Evolutionary conservation across 306 rosid genomes (phyloP).

Genomic region (Gynostemma pentaphyllum): DNA sequence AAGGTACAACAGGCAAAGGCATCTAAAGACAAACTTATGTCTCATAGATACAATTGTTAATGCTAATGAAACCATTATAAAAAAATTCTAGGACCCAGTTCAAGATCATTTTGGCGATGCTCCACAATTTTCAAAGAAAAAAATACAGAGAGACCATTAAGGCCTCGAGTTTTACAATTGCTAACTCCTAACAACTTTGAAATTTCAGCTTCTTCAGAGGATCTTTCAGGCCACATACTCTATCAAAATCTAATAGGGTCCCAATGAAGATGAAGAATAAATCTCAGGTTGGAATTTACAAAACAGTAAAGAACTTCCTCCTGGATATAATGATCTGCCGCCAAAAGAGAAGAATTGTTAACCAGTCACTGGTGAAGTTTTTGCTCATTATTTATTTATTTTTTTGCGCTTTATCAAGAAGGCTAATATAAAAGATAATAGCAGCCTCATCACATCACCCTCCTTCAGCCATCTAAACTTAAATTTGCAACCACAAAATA

Average conservation of each 20-base stretch:
- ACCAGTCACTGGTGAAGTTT: neutral
- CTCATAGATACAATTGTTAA: no score
- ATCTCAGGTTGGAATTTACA: neutral
- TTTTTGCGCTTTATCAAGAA: no score
- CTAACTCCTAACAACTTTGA: neutral
- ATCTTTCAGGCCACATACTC: neutral
- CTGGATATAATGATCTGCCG: neutral
- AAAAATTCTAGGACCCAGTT: no score
- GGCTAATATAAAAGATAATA: no score
- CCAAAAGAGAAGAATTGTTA: neutral
- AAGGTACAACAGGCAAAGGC: no score
- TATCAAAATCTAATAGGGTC: neutral
- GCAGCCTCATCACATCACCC: no score
- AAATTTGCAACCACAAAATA: no score
- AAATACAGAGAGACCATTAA: neutral
- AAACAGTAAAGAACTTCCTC: neutral
- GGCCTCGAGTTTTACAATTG: neutral
- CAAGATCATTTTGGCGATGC: neutral
- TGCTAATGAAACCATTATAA: no score
- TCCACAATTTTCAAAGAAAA: neutral
- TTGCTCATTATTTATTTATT: neutral
- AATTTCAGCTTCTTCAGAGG: neutral
- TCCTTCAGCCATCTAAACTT: no score
- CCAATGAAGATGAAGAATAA: neutral
- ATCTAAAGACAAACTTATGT: no score